These are phyloP conservation scores for Pezicula radicicola DNA, from an alignment of 2,329 filamentous ascomycete genomes.

Conservation along the genomic window DNA sequence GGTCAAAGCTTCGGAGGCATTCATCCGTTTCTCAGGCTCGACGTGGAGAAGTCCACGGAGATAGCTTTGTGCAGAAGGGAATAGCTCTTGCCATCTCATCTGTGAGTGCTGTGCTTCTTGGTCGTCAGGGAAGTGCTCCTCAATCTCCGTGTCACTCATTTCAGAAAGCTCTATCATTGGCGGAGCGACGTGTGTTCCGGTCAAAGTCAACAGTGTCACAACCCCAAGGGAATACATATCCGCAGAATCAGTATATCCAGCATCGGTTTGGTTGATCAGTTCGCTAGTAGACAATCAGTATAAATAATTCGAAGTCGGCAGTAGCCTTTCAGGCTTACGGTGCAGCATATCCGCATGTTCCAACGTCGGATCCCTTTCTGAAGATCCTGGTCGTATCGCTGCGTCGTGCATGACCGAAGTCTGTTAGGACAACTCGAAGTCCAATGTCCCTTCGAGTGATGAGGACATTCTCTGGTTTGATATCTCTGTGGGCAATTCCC, in stretches of 20 bases:
- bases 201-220: constrained; percentile 22
- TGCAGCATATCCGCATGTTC: constrained; percentile 26
- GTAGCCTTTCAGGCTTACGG: constrained; percentile 20
- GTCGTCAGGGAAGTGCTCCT: neutral
- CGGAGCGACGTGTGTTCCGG: constrained; percentile 11
- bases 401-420: constrained; percentile 27
- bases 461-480: constrained; percentile 30
- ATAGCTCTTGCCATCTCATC: constrained; percentile 16
- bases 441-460: constrained; percentile 25
- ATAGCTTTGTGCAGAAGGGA: constrained; percentile 24
- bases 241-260: constrained; percentile 25
- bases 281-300: constrained; percentile 15
- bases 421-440: constrained; percentile 26
- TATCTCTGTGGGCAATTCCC: constrained; percentile 26
- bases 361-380: constrained; percentile 24
- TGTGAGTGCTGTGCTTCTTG: neutral
- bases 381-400: constrained; percentile 7
- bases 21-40: constrained; percentile 29
- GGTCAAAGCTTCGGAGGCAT: constrained; percentile 27
- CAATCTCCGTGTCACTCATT: constrained; percentile 1
- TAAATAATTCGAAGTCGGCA: neutral
- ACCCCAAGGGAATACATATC: constrained; percentile 30
- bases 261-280: constrained; percentile 7
- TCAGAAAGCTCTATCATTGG: neutral
- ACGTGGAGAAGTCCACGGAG: constrained; percentile 32